These are phyloP conservation scores for Xylariaceae sp. DNA, from an alignment of 2,329 filamentous ascomycete genomes.

Conservation along the genomic window DNA sequence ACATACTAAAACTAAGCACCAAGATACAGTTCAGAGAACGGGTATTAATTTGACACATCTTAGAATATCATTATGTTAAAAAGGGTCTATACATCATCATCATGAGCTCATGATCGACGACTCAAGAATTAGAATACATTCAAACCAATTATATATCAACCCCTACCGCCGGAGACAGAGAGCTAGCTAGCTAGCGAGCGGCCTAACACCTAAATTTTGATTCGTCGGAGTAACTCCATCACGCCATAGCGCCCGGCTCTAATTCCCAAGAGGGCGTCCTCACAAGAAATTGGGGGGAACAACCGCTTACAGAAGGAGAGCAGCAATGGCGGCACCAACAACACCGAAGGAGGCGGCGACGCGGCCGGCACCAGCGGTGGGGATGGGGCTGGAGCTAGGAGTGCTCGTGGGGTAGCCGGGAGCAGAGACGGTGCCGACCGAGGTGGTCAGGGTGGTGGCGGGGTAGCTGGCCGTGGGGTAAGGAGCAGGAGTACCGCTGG, in stretches of 20 bases:
- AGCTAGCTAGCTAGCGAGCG: too few relatives aligned
- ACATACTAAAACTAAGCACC: too few relatives aligned
- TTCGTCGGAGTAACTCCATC: constrained; percentile 22
- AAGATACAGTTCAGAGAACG: too few relatives aligned
- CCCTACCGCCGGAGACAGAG: constrained; percentile 21
- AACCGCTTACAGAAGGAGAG: constrained; percentile 27
- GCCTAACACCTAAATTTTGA: constrained; percentile 20
- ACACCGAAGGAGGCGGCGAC: constrained; percentile 28
- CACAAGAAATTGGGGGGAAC: constrained; percentile 1
- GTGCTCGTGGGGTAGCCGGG: constrained; percentile 17
- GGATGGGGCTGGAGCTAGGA: constrained; percentile 21
- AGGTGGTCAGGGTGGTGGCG: constrained; percentile 22
- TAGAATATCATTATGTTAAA: constrained; percentile 30
- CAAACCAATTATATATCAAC: constrained; percentile 30
- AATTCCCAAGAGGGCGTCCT: constrained; percentile 21
- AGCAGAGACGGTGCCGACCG: constrained; percentile 21
- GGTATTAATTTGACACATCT: constrained; percentile 20
- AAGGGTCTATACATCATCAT: constrained; percentile 32
- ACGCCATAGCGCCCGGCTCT: constrained; percentile 21
- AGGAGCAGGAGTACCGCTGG: constrained; percentile 16
- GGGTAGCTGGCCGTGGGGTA: constrained; percentile 27
- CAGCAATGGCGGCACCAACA: constrained; percentile 25
- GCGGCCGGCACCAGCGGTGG: constrained; percentile 27
- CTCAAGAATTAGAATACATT: constrained; percentile 32
- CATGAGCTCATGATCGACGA: constrained; percentile 31